phyloP scores from a whole-genome alignment of 2,329 filamentous ascomycete genomes.

The Diplodia mutila region DNA sequence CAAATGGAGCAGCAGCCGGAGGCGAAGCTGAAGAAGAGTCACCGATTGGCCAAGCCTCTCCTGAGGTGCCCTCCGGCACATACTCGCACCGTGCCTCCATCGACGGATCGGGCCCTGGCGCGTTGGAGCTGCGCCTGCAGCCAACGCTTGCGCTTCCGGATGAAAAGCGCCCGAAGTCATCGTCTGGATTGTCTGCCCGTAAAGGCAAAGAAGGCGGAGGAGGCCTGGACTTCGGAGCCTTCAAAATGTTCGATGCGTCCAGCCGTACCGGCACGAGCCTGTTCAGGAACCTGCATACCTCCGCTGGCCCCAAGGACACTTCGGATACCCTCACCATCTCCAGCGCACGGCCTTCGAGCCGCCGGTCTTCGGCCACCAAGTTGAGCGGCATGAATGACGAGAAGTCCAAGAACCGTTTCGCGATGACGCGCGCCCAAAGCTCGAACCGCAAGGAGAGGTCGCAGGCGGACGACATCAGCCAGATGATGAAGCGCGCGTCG shows the following conservation, averaged over 20 bases:
- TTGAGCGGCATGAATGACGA: slow-evolving; percentile 29
- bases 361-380: slow-evolving; percentile 36
- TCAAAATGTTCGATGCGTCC: slow-evolving; percentile 38
- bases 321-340: slow-evolving; percentile 26
- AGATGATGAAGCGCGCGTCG: slow-evolving; percentile 94
- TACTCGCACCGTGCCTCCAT: slow-evolving; percentile 28
- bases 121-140: slow-evolving; percentile 78
- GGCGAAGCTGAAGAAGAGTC: slow-evolving; percentile 40
- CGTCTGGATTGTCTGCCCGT: slow-evolving; percentile 3
- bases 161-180: slow-evolving; percentile 40
- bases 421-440: slow-evolving; percentile 44
- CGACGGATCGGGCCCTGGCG: slow-evolving; percentile 64
- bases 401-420: slow-evolving; percentile 43
- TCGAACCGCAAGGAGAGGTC: slow-evolving; percentile 53
- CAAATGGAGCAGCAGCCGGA: slow-evolving; percentile 35
- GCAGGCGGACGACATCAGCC: slow-evolving; percentile 84
- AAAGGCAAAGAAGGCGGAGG: slow-evolving; percentile 8
- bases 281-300: slow-evolving; percentile 39
- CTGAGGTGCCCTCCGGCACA: background rate
- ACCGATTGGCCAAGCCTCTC: slow-evolving; percentile 15
- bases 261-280: slow-evolving; percentile 37
- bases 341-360: slow-evolving; percentile 36
- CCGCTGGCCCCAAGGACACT: slow-evolving; percentile 30
- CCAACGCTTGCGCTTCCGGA: slow-evolving; percentile 71
- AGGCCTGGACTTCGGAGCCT: background rate